phyloP scores from a whole-genome alignment of 1,284 basidiomycete genomes.

The Ustilago loliicola region DNA sequence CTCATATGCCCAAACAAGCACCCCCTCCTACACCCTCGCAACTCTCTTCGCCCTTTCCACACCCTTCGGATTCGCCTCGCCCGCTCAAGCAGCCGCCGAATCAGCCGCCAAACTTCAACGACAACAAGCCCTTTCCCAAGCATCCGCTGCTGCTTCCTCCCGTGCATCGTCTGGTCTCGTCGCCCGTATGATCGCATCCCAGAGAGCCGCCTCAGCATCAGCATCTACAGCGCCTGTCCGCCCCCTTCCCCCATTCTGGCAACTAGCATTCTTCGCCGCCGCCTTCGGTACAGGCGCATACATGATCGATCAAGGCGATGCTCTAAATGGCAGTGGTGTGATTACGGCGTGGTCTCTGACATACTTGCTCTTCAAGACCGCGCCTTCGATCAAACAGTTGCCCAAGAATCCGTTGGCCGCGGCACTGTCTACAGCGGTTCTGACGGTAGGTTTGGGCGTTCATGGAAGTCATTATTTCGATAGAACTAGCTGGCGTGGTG shows the following conservation, averaged over 20 bases:
- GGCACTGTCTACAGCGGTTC: slow-evolving; percentile 32
- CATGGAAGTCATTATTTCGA: slow-evolving; percentile 66
- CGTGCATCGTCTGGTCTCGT: slow-evolving; percentile 24
- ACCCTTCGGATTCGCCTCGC: slow-evolving; percentile 57
- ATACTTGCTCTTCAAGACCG: slow-evolving; percentile 62
- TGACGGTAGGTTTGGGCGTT: slow-evolving; percentile 50
- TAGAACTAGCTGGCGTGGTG: slow-evolving; percentile 61
- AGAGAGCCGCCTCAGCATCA: slow-evolving; percentile 14
- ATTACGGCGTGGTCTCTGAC: slow-evolving; percentile 62
- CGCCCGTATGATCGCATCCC: slow-evolving; percentile 35
- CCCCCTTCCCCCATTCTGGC: slow-evolving; percentile 63
- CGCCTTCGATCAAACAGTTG: slow-evolving; percentile 39
- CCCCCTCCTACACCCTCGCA: slow-evolving; percentile 51
- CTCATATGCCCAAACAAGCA: slow-evolving; percentile 38
- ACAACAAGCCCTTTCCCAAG: slow-evolving; percentile 31
- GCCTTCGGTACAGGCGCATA: slow-evolving; percentile 64
- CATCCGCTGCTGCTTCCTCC: slow-evolving; percentile 10
- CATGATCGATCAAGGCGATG: slow-evolving; percentile 64
- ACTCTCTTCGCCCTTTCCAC: slow-evolving; percentile 53
- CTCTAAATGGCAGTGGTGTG: slow-evolving; percentile 63
- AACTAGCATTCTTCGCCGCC: slow-evolving; percentile 58
- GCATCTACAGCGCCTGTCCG: slow-evolving; percentile 22
- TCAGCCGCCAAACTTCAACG: slow-evolving; percentile 36
- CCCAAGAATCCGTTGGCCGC: slow-evolving; percentile 42
- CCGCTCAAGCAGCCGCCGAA: slow-evolving; percentile 45